These are phyloP conservation scores for Paspalum notatum DNA, from an alignment of 176 grass and related monocot genomes.

Conservation along the genomic window DNA sequence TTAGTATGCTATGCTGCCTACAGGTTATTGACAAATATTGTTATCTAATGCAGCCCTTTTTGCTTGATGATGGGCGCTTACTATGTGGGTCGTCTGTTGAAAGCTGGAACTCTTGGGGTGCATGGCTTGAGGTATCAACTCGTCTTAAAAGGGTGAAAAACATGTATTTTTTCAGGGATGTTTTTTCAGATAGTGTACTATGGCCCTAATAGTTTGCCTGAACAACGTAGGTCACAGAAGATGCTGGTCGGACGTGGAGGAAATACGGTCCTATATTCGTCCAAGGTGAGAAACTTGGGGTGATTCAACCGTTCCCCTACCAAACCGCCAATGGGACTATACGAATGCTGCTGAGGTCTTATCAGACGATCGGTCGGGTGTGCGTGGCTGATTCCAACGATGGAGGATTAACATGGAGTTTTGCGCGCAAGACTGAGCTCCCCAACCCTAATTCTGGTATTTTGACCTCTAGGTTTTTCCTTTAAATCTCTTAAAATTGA, in stretches of 20 bases:
- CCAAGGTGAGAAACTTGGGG: conserved; percentile 68
- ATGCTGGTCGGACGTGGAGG: conserved; percentile 71
- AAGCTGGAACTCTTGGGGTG: conserved; percentile 97
- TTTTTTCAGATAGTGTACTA: not conserved
- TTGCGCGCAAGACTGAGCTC: conserved; percentile 57
- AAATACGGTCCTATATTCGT: conserved; percentile 88
- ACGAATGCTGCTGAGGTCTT: conserved; percentile 79
- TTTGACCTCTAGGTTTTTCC: not conserved
- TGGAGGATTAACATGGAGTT: conserved; percentile 74
- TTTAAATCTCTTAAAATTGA: no score
- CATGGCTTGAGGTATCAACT: conserved; percentile 82
- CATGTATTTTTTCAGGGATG: no score
- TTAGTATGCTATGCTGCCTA: not conserved
- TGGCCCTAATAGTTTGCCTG: not conserved
- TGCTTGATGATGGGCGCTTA: conserved; percentile 76
- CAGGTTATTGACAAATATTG: not conserved
- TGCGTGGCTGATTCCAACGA: conserved; percentile 69
- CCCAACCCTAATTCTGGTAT: conserved; percentile 89
- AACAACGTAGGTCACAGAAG: conserved; percentile 68
- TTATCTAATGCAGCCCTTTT: conserved; percentile 65
- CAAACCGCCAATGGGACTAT: conserved; percentile 65
- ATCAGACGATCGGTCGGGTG: conserved; percentile 55
- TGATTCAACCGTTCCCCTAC: conserved; percentile 98
- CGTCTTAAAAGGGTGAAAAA: not conserved
- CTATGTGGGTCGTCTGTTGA: conserved; percentile 94